These are phyloP conservation scores for Xylariaceae sp. DNA, from an alignment of 2,329 filamentous ascomycete species.

Conservation along the genomic window DNA sequence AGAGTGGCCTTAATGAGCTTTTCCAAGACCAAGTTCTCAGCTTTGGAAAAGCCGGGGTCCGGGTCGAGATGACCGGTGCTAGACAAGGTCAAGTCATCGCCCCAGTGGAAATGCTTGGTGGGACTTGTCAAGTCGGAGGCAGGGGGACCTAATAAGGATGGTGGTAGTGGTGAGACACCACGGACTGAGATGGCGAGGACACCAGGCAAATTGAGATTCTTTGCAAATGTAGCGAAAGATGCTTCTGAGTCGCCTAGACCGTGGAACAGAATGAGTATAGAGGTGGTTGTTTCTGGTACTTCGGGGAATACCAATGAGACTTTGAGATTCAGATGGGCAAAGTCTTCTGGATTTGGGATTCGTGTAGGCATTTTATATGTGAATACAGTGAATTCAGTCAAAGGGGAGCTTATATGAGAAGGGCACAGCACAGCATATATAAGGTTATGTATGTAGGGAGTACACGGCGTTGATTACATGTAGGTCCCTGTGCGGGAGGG, in stretches of 20 bases:
- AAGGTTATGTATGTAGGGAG: too few relatives aligned
- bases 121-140: conserved; percentile 20
- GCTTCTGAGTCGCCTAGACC: conserved; percentile 73
- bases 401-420: neutral
- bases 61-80: conserved; percentile 51
- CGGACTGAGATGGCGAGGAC: conserved; percentile 72
- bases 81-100: conserved; percentile 59
- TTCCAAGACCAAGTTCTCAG: conserved; percentile 43
- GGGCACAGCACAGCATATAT: too few relatives aligned
- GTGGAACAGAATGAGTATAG: conserved; percentile 78
- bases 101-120: conserved; percentile 56
- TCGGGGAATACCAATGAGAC: conserved; percentile 47
- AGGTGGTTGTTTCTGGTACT: conserved; percentile 60
- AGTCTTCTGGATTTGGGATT: conserved; percentile 49
- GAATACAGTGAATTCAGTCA: neutral
- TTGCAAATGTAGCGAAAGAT: conserved; percentile 66
- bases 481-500: too few relatives aligned
- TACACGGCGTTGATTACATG: too few relatives aligned
- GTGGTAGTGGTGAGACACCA: conserved; percentile 65
- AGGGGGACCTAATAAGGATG: conserved; percentile 54
- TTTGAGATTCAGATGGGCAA: conserved; percentile 42
- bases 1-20: conserved; percentile 50
- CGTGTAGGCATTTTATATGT: conserved; percentile 41
- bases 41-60: conserved; percentile 57
- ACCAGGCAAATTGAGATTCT: conserved; percentile 68